Percentiles rank a stretch among this genome's conserved stretches.
Evolutionary conservation across 2,329 filamentous ascomycete species (phyloP).

Genomic region (Coniochaeta sp.): DNA sequence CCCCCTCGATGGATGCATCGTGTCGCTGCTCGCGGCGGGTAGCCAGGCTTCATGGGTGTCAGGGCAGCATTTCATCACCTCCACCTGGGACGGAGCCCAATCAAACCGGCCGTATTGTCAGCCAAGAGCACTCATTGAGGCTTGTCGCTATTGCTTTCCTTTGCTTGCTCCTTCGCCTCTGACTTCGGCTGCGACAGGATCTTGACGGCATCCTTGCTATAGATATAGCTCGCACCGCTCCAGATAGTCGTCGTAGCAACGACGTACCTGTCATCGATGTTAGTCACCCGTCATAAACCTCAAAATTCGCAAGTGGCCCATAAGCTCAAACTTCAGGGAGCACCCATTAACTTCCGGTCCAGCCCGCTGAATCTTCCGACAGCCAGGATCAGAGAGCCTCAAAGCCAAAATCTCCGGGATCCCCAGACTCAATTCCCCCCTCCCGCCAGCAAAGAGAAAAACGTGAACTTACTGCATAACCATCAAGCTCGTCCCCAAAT

Average conservation of each 20-base stretch:
- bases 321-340: conserved; percentile 1
- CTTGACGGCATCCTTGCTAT: conserved; percentile 83
- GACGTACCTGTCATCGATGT: conserved; percentile 57
- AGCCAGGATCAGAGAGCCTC: not conserved
- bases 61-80: too few species aligned
- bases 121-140: conserved; percentile 3
- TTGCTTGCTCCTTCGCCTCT: conserved; percentile 15
- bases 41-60: too few species aligned
- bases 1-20: too few species aligned
- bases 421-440: not conserved
- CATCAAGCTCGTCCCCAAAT: conserved; percentile 48
- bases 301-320: not conserved
- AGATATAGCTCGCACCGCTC: conserved; percentile 90
- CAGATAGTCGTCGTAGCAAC: conserved; percentile 87
- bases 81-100: too few species aligned
- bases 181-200: conserved; percentile 52
- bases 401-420: not conserved
- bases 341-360: conserved; percentile 3
- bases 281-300: conserved; percentile 15
- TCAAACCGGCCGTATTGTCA: too few species aligned
- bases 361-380: not conserved
- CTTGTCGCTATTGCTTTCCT: conserved; percentile 3
- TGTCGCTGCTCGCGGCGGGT: too few species aligned
- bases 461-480: conserved; percentile 53
- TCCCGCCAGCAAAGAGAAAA: conserved; percentile 2